Percentiles rank a stretch among this genome's conserved stretches.
Evolutionary conservation across 2,329 filamentous ascomycete species (phyloP).

Genomic region (Fusarium oligoseptatum): DNA sequence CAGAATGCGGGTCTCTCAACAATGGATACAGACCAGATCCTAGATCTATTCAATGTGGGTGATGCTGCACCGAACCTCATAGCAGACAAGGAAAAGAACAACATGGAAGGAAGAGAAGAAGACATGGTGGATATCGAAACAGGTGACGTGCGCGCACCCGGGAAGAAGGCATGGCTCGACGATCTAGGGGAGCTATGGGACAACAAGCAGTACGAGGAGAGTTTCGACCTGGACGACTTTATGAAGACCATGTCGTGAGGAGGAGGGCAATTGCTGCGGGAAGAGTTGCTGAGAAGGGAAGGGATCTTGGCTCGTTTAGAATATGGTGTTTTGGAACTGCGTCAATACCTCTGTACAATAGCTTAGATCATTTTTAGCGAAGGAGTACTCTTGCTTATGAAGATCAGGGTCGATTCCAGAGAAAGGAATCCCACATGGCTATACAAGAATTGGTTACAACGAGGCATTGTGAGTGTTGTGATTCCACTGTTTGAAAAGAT

Average conservation of each 20-base stretch:
- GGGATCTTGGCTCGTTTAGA: slow-evolving; percentile 20
- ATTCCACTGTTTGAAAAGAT: neutral
- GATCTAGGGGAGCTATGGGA: slow-evolving; percentile 98
- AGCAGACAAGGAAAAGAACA: slow-evolving; percentile 70
- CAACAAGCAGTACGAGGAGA: slow-evolving; percentile 97
- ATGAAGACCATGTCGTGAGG: slow-evolving; percentile 87
- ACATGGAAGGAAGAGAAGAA: slow-evolving; percentile 74
- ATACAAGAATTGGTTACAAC: neutral
- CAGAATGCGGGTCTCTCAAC: slow-evolving; percentile 94
- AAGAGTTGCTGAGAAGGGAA: slow-evolving; percentile 17
- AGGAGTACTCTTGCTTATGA: slow-evolving; percentile 46
- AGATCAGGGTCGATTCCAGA: slow-evolving; percentile 24
- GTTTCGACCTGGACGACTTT: slow-evolving; percentile 96
- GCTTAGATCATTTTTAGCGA: slow-evolving; percentile 47
- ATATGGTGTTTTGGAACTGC: slow-evolving; percentile 39
- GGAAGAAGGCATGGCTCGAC: slow-evolving; percentile 96
- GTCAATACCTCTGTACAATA: slow-evolving; percentile 44
- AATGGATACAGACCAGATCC: slow-evolving; percentile 98
- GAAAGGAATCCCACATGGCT: slow-evolving; percentile 12
- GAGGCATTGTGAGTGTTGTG: neutral
- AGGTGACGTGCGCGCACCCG: slow-evolving; percentile 94
- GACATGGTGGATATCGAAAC: slow-evolving; percentile 95
- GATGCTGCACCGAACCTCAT: slow-evolving; percentile 79
- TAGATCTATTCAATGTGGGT: slow-evolving; percentile 94
- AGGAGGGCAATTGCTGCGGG: neutral